Base-by-base conservation (phyloP, 371 early-diverging fungal genomes). In the Mortierella sp. region DNA sequence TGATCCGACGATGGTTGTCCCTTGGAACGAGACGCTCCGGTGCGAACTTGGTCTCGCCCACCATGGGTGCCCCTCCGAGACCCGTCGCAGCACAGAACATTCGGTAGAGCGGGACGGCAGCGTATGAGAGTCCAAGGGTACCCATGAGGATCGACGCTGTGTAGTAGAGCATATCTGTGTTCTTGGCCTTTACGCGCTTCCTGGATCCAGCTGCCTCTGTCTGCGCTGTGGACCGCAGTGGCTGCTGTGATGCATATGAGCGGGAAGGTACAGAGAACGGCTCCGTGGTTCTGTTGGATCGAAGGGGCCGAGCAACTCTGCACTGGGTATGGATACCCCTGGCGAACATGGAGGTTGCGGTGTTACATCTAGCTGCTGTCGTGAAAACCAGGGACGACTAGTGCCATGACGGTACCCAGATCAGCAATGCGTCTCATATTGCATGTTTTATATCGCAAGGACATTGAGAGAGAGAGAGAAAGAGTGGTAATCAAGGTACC, bases 101-200 rank as follows among this genome's bases (percentile, higher is more conserved):
- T 44, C 97, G 89, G 82, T 99, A 99, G 17, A 98, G 85, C 5
- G 99, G 99, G 1, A 98, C 98, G 2, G 97, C 94, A 0, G 98
- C 97, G 73, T 97, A 99, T 2, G 95, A 86, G 15, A 95, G 82
- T 17, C 99, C 99, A 7, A 97, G 46, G 76, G 97, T 92, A 21
- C 83, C 79, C 21, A 99, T 86, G 43, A 97, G 86, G 27, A 95
- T 86, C 1, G 97, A 87, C 2, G 87, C 86, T 26, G 92, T 84
- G 80, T 99, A 99, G 34, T 70, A 70, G 12, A 78, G 57, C 58
- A 70, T 52, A 21, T 78, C 66, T 2, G 65, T 70, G 70, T 78
- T 78, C 56, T 65, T 70, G 59, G 61, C 57, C 34, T 43, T 51
- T 44, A 78, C 63, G 8, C 50, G 43, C 37, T 34, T 63, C 37